Evolutionary conservation across 2,329 filamentous ascomycete species (phyloP).

Genomic region (Alternaria alternata): DNA sequence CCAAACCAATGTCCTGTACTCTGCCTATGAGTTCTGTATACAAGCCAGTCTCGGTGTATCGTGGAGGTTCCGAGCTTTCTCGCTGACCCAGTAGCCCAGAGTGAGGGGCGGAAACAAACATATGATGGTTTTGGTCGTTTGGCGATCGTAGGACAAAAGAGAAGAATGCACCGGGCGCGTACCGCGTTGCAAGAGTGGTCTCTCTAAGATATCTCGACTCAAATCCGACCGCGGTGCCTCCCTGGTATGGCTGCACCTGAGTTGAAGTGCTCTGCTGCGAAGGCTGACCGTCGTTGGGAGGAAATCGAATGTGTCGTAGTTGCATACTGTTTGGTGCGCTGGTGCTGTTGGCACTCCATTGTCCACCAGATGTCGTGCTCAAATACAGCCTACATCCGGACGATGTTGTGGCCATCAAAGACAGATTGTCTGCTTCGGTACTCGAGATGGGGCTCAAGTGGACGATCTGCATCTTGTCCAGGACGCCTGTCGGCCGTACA

Average conservation of each 20-base stretch:
- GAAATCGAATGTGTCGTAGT: constrained; percentile 95
- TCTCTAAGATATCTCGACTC: constrained; percentile 38
- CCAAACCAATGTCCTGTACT: constrained; percentile 79
- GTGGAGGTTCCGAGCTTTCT: constrained; percentile 62
- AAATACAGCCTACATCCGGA: constrained; percentile 92
- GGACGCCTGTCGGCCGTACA: constrained; percentile 74
- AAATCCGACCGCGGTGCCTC: constrained; percentile 33
- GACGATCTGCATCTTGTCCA: constrained; percentile 73
- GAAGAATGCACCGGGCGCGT: constrained; percentile 89
- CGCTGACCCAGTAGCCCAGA: constrained; percentile 78
- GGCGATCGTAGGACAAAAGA: constrained; percentile 76
- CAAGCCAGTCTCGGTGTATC: constrained; percentile 80
- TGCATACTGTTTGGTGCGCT: constrained; percentile 93
- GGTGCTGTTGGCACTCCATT: constrained; percentile 66
- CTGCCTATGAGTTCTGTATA: constrained; percentile 79
- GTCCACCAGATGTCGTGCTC: constrained; percentile 81
- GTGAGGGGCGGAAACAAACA: constrained; percentile 90
- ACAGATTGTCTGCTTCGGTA: constrained; percentile 80
- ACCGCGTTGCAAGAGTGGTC: constrained; percentile 64
- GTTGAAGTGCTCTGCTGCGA: constrained; percentile 32
- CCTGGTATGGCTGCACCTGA: constrained; percentile 44
- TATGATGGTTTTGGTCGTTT: constrained; percentile 66
- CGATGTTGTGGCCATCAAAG: constrained; percentile 88
- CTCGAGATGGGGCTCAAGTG: constrained; percentile 85
- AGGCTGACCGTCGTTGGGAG: constrained; percentile 62